phyloP scores from a whole-genome alignment of 2,329 filamentous ascomycete genomes.

The Aspergillus sojae region DNA sequence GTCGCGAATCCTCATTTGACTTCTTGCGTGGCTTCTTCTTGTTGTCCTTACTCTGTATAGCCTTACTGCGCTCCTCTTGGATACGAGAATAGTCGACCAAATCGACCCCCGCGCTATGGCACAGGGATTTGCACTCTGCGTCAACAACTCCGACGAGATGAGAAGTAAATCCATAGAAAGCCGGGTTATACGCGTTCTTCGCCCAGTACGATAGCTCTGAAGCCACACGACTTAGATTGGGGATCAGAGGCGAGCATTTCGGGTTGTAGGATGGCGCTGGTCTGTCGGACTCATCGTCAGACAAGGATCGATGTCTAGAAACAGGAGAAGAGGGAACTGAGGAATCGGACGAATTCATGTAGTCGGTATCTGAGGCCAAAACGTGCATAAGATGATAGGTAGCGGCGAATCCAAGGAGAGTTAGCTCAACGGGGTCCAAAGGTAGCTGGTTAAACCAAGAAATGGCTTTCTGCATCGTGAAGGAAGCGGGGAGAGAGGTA shows the following conservation, averaged over 20 bases:
- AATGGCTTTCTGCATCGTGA: constrained; percentile 45
- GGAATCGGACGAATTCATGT: constrained; percentile 38
- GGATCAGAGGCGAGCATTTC: constrained; percentile 25
- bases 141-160: constrained; percentile 42
- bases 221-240: constrained; percentile 42
- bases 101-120: constrained; percentile 39
- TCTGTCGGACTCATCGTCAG: constrained; percentile 31
- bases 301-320: constrained; percentile 27
- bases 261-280: constrained; percentile 15
- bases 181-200: constrained; percentile 47
- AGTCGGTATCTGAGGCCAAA: constrained; percentile 44
- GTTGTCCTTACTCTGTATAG: constrained; percentile 22
- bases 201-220: constrained; percentile 48
- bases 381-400: constrained; percentile 46
- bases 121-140: constrained; percentile 40
- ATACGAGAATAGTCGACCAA: constrained; percentile 32
- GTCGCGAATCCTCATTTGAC: not conserved
- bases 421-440: constrained; percentile 47
- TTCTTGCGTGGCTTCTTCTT: constrained; percentile 25
- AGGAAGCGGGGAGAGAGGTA: constrained; percentile 35
- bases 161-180: constrained; percentile 45
- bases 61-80: constrained; percentile 26
- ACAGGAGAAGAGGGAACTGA: constrained; percentile 31
- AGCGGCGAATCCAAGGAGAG: constrained; percentile 44
- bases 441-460: constrained; percentile 46